These are phyloP conservation scores for Zygosaccharomyces bailii DNA, from an alignment of 805 yeast genomes.

Conservation along the genomic window DNA sequence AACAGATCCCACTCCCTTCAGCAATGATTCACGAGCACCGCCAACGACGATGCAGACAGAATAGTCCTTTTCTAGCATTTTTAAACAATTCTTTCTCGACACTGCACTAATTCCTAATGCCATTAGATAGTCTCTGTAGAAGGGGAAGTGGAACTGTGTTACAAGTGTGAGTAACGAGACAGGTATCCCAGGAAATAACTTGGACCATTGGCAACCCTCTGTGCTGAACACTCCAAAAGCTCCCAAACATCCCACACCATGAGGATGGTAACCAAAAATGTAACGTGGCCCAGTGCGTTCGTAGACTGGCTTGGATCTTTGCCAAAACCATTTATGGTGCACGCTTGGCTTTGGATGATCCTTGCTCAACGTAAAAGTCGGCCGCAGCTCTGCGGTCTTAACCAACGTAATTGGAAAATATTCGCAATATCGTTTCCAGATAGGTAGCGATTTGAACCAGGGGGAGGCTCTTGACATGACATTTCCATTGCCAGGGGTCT, in stretches of 20 bases:
- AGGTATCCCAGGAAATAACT: slow-evolving; percentile 79
- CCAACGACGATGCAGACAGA: slow-evolving; percentile 91
- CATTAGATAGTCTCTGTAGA: slow-evolving; percentile 80
- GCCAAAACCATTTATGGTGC: slow-evolving; percentile 6
- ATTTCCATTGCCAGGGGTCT: slow-evolving; percentile 72
- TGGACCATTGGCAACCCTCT: slow-evolving; percentile 68
- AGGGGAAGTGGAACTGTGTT: slow-evolving; percentile 79
- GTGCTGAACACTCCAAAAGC: slow-evolving; percentile 81
- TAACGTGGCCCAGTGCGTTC: slow-evolving; percentile 63
- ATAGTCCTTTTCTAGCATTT: slow-evolving; percentile 58
- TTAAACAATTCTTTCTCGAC: slow-evolving; percentile 63
- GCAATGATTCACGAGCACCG: slow-evolving; percentile 87
- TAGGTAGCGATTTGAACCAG: slow-evolving; percentile 50
- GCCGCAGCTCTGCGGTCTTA: slow-evolving; percentile 64
- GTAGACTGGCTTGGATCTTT: slow-evolving; percentile 23
- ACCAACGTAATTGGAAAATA: slow-evolving; percentile 79
- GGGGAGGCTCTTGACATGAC: slow-evolving; percentile 54
- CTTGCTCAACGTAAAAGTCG: no score
- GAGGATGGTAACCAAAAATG: slow-evolving; percentile 93
- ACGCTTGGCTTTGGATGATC: no score
- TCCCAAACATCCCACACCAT: slow-evolving; percentile 92
- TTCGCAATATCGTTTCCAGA: slow-evolving; percentile 70
- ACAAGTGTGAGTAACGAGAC: slow-evolving; percentile 74
- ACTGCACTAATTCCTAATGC: slow-evolving; percentile 84
- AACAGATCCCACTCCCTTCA: slow-evolving; percentile 55